Percentiles rank a stretch among this genome's conserved stretches.
Evolutionary conservation across 164 flowering plant species (phyloP).

Genomic region (Akebia trifoliata): DNA sequence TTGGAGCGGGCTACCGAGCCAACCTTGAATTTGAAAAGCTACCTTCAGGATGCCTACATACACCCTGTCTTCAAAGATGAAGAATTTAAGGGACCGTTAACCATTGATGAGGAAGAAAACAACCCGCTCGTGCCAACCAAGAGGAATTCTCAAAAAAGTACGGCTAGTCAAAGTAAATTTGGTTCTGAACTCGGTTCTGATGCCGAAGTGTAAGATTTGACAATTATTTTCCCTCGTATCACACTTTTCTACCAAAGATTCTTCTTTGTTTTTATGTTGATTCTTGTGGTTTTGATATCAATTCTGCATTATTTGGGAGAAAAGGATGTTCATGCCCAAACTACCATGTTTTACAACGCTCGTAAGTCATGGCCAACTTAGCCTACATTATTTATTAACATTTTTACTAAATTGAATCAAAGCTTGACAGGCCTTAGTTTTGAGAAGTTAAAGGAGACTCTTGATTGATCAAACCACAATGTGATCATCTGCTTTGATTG

Average conservation of each 20-base stretch:
- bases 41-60: slow-evolving; percentile 62
- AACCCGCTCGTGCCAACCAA: slow-evolving; percentile 59
- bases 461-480: too few relatives aligned
- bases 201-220: slow-evolving; percentile 10
- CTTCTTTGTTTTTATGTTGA: neutral
- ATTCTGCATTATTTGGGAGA: neutral
- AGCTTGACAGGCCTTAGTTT: too few relatives aligned
- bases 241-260: neutral
- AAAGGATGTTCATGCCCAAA: too few relatives aligned
- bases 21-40: slow-evolving; percentile 49
- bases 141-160: slow-evolving; percentile 35
- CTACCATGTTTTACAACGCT: too few relatives aligned
- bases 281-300: neutral
- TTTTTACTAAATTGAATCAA: too few relatives aligned
- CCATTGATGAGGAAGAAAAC: slow-evolving; percentile 58
- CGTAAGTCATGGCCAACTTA: too few relatives aligned
- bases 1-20: slow-evolving; percentile 75
- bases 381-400: too few relatives aligned
- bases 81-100: slow-evolving; percentile 27
- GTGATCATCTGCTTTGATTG: too few relatives aligned
- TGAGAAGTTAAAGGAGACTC: too few relatives aligned
- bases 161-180: slow-evolving; percentile 30
- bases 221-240: neutral
- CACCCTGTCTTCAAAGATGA: slow-evolving; percentile 71
- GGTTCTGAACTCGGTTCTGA: slow-evolving; percentile 42